Evolutionary conservation across 345 rosid species (phyloP).

Genomic region (Fremontodendron californicum): DNA sequence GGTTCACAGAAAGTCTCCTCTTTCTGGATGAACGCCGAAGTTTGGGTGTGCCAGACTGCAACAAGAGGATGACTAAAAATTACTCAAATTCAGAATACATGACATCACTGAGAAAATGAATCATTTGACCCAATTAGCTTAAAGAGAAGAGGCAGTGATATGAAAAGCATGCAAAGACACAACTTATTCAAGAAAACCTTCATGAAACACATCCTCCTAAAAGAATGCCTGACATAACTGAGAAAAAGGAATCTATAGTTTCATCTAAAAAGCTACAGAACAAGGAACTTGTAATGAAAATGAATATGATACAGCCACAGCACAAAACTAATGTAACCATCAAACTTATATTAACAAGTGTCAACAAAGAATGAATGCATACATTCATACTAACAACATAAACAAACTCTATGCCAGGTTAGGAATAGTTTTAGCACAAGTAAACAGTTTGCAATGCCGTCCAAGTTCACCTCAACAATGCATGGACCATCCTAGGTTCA

Average conservation of each 20-base stretch:
- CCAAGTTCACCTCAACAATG: neutral
- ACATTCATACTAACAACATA: conserved; percentile 1
- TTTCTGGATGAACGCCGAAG: conserved; percentile 95
- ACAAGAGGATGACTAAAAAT: conserved; percentile 17
- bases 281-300: neutral
- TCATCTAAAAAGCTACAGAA: neutral
- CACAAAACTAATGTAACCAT: neutral
- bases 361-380: neutral
- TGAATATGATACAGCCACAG: neutral
- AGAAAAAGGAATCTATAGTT: neutral
- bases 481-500: neutral
- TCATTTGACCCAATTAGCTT: conserved; percentile 18
- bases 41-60: conserved; percentile 67
- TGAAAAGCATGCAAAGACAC: conserved; percentile 12
- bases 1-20: conserved; percentile 80
- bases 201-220: neutral
- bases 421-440: neutral
- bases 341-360: neutral
- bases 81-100: conserved; percentile 21
- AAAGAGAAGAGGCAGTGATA: conserved; percentile 9
- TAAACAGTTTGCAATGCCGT: neutral
- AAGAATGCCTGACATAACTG: neutral
- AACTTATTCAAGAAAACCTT: neutral
- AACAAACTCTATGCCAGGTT: neutral
- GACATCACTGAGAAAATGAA: neutral